Base-by-base conservation (phyloP, 768 basidiomycete genomes). In the Lactarius hengduanensis region DNA sequence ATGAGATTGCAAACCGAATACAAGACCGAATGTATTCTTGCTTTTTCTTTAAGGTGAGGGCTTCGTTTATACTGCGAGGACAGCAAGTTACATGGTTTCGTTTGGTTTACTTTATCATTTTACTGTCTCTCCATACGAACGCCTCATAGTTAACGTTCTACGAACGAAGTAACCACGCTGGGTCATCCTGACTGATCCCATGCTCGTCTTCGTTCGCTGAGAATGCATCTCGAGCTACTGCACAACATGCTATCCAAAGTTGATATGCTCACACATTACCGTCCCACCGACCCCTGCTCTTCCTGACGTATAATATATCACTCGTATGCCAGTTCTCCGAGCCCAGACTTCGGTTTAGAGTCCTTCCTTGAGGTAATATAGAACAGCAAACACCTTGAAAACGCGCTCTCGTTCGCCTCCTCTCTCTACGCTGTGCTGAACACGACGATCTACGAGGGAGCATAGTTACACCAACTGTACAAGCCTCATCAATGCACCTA, bases 211-310 rank as follows among this genome's bases (percentile, higher is more conserved):
- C 10, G 86, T 98, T 93, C 95, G 11, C 82, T 98, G 36, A 84
- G 38, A 57, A 92, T 96, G n/a, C 96, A 98, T 73, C 83, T 99
- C 62, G 97, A 96, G 73, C 83, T 98, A 26, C 97, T 97, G 38
- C 38, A 40, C 13, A 40, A 40, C 38, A 15, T 40, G 15, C 15
- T 98, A 16, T 95, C 93, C 11, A 99, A 98, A 77, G 83, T 98
- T 62, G 97, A 99, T 77, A 79, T 98, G 22, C 80, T 99, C 20
- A 80, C 84, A 18, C 86, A 90, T 70, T 96, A 96, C 68, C 96
- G 96, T 15, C 92, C 96, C 67, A 82, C 98, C 53, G 92, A 96
- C 41, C 4, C 22, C 41, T 15, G 7, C 10, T 36, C 9, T 26
- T 10, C 28, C 38, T 3, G 38, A 5, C 15, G n/a, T n/a, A n/a